Base-by-base conservation (phyloP, 768 basidiomycete species). In the Auricularia sp. region DNA sequence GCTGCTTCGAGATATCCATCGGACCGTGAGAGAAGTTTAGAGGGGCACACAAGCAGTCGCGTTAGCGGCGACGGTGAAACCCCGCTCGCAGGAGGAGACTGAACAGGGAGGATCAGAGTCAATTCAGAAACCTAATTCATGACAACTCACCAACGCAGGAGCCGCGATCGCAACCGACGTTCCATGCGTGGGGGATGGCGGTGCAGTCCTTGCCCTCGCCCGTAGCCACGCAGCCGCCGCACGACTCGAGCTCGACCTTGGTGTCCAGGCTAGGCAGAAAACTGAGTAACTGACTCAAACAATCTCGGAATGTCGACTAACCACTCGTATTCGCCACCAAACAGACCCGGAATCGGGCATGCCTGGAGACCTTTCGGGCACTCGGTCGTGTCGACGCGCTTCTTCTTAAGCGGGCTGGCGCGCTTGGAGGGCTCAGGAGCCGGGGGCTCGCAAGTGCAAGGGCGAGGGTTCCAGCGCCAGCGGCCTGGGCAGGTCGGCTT, bases 171-270 rank as follows among this genome's bases (percentile, higher is more conserved):
- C 90, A 94, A n/a, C 82, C 83, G 70, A 90, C 87, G 71, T 85
- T 85, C 81, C 84, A 83, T 21, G 81, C 85, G 59, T 85, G 83
- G 56, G 75, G 67, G 68, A 92, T 90, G 56, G 80, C 75, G 18
- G 85, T 85, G 74, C 90, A 93, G 73, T 93, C 87, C 72, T 84
- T 76, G 33, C 90, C 90, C 54, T 76, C 71, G 21, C 84, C 84
- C n/a, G 81, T 74, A 18, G 82, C 79, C 2, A 82, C 74, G 71
- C 90, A 92, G 35, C 91, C 90, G 67, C 90, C 90, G 74, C 90
- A 92, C 14, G 85, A 85, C 66, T 84, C 79, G 58, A 92, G 80
- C 66, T 91, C 88, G 54, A 76, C 76, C 18, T 74, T 68, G 36
- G 81, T 81, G 74, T 92, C 87, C 62, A 92, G 70, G 71, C 79